phyloP scores from a whole-genome alignment of 2,329 filamentous ascomycete genomes.

The Cyphellophora attinorum region DNA sequence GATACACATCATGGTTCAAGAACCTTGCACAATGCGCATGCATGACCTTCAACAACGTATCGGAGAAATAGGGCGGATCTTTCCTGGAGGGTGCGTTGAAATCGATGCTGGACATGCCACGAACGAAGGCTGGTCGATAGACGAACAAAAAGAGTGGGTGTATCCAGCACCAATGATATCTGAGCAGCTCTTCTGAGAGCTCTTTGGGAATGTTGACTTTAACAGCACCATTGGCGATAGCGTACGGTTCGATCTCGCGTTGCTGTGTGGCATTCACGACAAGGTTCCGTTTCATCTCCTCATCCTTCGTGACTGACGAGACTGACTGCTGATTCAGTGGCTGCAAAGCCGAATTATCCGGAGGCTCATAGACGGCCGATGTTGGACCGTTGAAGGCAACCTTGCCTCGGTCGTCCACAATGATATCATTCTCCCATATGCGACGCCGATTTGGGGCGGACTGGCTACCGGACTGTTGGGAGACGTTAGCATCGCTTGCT shows the following conservation, averaged over 20 bases:
- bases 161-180: constrained; percentile 22
- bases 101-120: constrained; percentile 16
- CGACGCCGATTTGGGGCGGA: constrained; percentile 10
- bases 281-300: constrained; percentile 13
- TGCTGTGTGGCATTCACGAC: constrained; percentile 15
- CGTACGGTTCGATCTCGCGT: constrained; percentile 15
- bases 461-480: constrained; percentile 8
- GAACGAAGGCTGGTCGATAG: constrained; percentile 21
- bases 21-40: constrained; percentile 17
- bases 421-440: constrained; percentile 17
- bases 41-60: constrained; percentile 19
- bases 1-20: constrained; percentile 18
- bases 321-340: neutral
- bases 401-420: constrained; percentile 15
- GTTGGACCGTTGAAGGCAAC: constrained; percentile 18
- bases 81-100: constrained; percentile 9
- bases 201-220: constrained; percentile 19
- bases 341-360: constrained; percentile 1
- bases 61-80: constrained; percentile 19
- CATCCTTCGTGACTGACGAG: constrained; percentile 6
- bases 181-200: constrained; percentile 18
- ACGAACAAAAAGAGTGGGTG: constrained; percentile 22
- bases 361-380: constrained; percentile 16
- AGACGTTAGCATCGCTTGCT: constrained; percentile 11
- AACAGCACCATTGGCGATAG: constrained; percentile 16